Evolutionary conservation across 176 grass and related monocot species (phyloP), one percentile per base, ranked within the genome.

Genomic region (Aegilops longissima): DNA sequence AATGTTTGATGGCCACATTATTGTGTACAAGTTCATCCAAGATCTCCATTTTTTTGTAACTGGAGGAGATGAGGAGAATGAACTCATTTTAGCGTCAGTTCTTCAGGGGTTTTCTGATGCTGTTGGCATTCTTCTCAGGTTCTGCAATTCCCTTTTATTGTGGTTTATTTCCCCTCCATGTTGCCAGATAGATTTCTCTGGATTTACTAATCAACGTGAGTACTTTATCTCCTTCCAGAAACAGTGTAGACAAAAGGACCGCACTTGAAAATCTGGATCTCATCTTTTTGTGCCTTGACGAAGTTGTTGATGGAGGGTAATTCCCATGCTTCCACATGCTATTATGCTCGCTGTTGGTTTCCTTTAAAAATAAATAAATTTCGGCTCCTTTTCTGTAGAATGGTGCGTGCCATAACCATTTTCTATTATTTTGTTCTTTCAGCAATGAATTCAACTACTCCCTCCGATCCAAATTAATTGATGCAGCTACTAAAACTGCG

Each of bases 31-130:
- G 81, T 94, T 91, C 83, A 89, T 89, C 77, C 86, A 91, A 76
- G 94, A 92, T 87, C 88, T 94, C 31, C 90, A 87, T 79, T 91
- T 97, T 79, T 94, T 94, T 83, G 88, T 97, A 64, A 92, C 92
- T 66, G 92, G 95, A 85, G 90, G 92, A 72, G 90, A 97, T 56
- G 90, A 92, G 44, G 95, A 94, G 80, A 97, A 94, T 90, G 92
- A 94, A 66, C 86, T 97, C 35, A 94, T 97, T 65, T 85, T 97
- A 80, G 86, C 72, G 5, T 90, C 92, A 25, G 90, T 97, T 78
- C 92, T 94, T 85, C 90, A 94, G 76, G 95, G 95, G 14, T 90
- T 94, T 63, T 89, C 65, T 72, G 88, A 97, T 72, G 80, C 92
- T 79, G 84, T 94, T 61, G 83, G 12, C 13, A 34, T 70, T 69